Evolutionary conservation across 768 basidiomycete genomes (phyloP).

Genomic region (Agrocybe pediades): DNA sequence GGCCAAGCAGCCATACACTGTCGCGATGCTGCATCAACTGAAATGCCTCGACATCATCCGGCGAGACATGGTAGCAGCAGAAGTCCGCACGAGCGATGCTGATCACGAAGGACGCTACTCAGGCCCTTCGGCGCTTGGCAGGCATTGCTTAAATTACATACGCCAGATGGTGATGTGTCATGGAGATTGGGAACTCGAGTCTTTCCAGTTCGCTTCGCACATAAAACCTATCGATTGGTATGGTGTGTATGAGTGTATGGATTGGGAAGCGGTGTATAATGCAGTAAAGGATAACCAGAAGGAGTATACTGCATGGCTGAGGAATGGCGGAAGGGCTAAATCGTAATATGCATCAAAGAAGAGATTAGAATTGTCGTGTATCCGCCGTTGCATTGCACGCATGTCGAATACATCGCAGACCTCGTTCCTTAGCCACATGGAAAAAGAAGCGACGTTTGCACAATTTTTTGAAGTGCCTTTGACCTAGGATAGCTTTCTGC

Average conservation of each 20-base stretch:
- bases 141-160: constrained; percentile 35
- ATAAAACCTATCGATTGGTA: constrained; percentile 30
- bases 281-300: constrained; percentile 28
- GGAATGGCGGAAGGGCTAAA: not conserved
- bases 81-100: constrained; percentile 11
- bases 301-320: constrained; percentile 20
- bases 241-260: constrained; percentile 33
- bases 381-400: not conserved
- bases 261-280: constrained; percentile 35
- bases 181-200: constrained; percentile 31
- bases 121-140: constrained; percentile 23
- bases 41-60: constrained; percentile 36
- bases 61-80: constrained; percentile 28
- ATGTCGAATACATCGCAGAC: not conserved
- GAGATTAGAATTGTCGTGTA: not conserved
- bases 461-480: not conserved
- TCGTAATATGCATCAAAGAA: not conserved
- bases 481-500: not conserved
- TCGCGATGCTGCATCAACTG: constrained; percentile 39
- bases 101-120: no score
- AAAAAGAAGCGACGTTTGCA: not conserved
- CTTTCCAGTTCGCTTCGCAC: constrained; percentile 32
- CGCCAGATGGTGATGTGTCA: constrained; percentile 36
- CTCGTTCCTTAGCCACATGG: not conserved
- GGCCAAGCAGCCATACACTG: constrained; percentile 29